Evolutionary conservation across 2,329 filamentous ascomycete species (phyloP).

Genomic region (Colletotrichum eleusines): DNA sequence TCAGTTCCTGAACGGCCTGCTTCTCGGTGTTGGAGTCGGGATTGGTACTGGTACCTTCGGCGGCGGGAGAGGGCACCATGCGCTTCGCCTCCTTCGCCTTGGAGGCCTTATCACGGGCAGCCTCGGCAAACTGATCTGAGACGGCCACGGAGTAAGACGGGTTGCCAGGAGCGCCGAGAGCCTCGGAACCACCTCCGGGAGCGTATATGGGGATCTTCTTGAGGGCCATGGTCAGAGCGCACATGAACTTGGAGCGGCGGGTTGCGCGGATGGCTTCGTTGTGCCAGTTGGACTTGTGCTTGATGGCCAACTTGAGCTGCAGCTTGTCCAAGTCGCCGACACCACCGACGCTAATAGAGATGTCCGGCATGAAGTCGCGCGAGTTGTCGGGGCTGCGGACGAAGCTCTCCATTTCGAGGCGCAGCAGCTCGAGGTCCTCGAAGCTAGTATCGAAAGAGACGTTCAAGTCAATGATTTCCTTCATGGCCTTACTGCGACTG

Average conservation of each 20-base stretch:
- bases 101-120: slow-evolving; percentile 70
- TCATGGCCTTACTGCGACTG: slow-evolving; percentile 91
- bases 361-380: slow-evolving; percentile 89
- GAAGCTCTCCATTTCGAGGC: slow-evolving; percentile 86
- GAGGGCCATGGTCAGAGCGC: slow-evolving; percentile 85
- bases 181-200: slow-evolving; percentile 78
- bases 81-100: slow-evolving; percentile 74
- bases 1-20: slow-evolving; percentile 60
- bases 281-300: slow-evolving; percentile 93
- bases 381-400: slow-evolving; percentile 86
- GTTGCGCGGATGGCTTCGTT: slow-evolving; percentile 86
- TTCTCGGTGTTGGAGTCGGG: slow-evolving; percentile 52
- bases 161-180: slow-evolving; percentile 76
- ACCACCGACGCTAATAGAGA: slow-evolving; percentile 81
- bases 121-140: slow-evolving; percentile 71
- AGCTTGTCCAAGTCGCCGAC: slow-evolving; percentile 91
- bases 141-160: slow-evolving; percentile 86
- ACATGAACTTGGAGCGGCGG: slow-evolving; percentile 96
- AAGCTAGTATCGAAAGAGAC: slow-evolving; percentile 90
- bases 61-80: slow-evolving; percentile 66
- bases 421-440: slow-evolving; percentile 88
- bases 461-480: slow-evolving; percentile 82
- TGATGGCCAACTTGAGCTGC: slow-evolving; percentile 83
- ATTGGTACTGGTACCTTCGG: slow-evolving; percentile 41
- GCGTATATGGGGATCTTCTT: slow-evolving; percentile 88